Conservation (phyloP, 352 stramenopile genomes). For the Thalassiosira livingstoniorum region DNA sequence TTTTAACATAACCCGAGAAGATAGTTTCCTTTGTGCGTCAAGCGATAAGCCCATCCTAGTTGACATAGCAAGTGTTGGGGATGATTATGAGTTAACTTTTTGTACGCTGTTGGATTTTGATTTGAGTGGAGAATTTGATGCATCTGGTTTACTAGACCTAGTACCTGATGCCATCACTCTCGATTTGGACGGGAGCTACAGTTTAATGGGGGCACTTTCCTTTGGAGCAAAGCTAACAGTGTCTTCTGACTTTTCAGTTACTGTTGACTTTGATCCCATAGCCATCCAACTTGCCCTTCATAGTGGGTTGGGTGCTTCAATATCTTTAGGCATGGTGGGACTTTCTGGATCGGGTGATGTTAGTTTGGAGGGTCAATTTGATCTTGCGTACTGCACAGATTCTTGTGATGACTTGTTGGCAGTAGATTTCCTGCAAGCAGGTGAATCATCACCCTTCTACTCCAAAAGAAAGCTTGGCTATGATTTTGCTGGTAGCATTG, state of each 20-base stretch:
- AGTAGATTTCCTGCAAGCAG: too few relatives aligned
- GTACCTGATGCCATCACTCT: slow-evolving; percentile 32
- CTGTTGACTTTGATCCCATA: too few relatives aligned
- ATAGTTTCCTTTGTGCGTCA: slow-evolving; percentile 36
- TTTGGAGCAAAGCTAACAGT: slow-evolving; percentile 40
- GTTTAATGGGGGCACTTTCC: slow-evolving; percentile 33
- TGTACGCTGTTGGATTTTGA: slow-evolving; percentile 53
- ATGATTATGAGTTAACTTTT: slow-evolving; percentile 35
- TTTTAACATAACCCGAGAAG: slow-evolving; percentile 19
- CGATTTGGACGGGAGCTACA: slow-evolving; percentile 15
- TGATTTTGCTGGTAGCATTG: slow-evolving; percentile 7
- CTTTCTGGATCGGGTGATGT: slow-evolving; percentile 3
- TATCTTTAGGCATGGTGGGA: slow-evolving; percentile 45
- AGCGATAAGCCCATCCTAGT: slow-evolving; percentile 51
- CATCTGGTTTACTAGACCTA: slow-evolving; percentile 17
- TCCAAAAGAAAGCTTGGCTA: slow-evolving; percentile 30
- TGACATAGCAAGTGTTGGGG: slow-evolving; percentile 23
- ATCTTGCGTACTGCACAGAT: slow-evolving; percentile 30
- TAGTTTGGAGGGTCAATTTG: slow-evolving; percentile 15
- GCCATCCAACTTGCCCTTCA: too few relatives aligned
- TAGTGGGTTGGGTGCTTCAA: slow-evolving; percentile 6
- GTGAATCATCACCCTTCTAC: slow-evolving; percentile 36
- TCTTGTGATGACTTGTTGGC: slow-evolving; percentile 1
- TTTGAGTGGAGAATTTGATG: slow-evolving; percentile 20
- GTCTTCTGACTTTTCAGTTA: too few relatives aligned